Conservation (phyloP, 2,329 filamentous ascomycete genomes). For the Fusarium mexicanum region DNA sequence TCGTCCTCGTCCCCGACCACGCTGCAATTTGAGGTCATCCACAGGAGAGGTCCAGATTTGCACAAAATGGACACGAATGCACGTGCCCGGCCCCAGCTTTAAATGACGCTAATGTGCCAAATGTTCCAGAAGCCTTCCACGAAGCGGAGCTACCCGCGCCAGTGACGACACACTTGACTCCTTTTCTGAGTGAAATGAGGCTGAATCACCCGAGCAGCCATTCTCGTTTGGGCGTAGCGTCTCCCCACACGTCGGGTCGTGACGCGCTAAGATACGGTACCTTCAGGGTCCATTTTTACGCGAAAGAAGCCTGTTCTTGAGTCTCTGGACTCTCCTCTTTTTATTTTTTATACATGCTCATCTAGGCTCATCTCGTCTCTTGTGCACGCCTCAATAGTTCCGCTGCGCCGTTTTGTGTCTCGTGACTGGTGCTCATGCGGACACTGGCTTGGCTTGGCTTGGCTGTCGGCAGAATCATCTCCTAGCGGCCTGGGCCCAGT, state of each 20-base stretch:
- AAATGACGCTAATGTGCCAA: constrained; percentile 27
- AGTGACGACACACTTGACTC: constrained; percentile 34
- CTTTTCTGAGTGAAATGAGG: constrained; percentile 34
- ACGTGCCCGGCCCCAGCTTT: constrained; percentile 28
- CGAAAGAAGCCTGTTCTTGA: not conserved
- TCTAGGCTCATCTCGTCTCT: constrained; percentile 1
- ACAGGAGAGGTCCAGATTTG: constrained; percentile 17
- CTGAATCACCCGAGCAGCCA: constrained; percentile 32
- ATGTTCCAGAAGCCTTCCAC: constrained; percentile 43
- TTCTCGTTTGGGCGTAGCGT: constrained; percentile 30
- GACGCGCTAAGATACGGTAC: constrained; percentile 21
- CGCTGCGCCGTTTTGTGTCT: constrained; percentile 16
- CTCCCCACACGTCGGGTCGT: constrained; percentile 25
- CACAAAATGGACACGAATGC: constrained; percentile 42
- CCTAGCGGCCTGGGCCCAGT: constrained; percentile 20
- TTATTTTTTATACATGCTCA: not conserved
- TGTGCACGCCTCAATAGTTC: constrained; percentile 18
- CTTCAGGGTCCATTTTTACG: constrained; percentile 29
- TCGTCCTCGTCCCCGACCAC: constrained; percentile 42
- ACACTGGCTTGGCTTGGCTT: constrained; percentile 2
- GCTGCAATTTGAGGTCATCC: constrained; percentile 36
- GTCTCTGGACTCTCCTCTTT: not conserved
- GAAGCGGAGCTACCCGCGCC: constrained; percentile 22
- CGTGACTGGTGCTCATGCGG: constrained; percentile 23
- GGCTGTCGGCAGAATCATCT: constrained; percentile 13